These are phyloP conservation scores for Spiromastix sp. DNA, from an alignment of 2,329 filamentous ascomycete species.

Conservation along the genomic window DNA sequence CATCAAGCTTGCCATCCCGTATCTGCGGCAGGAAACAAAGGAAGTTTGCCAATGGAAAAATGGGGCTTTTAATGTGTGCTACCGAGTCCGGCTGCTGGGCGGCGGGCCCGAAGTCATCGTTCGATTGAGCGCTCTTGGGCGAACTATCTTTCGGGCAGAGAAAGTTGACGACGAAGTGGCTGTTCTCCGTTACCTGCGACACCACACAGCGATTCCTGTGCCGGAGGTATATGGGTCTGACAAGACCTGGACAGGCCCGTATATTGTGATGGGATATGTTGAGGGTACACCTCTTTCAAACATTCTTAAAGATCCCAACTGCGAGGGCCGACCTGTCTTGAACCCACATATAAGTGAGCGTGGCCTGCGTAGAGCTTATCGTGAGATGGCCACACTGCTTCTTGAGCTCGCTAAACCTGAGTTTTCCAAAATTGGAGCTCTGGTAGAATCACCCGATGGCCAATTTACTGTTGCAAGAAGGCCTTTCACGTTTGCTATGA, in stretches of 20 bases:
- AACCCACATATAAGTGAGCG: slow-evolving; percentile 10
- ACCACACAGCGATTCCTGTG: slow-evolving; percentile 18
- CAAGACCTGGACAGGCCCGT: slow-evolving; percentile 18
- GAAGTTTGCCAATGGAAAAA: slow-evolving; percentile 15
- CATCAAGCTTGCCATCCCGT: slow-evolving; percentile 14
- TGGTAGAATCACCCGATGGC: slow-evolving; percentile 5
- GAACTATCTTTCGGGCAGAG: slow-evolving; percentile 17
- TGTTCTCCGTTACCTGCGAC: slow-evolving; percentile 17
- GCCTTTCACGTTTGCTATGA: slow-evolving; percentile 10
- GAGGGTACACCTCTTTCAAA: slow-evolving; percentile 15
- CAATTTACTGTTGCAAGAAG: slow-evolving; percentile 7
- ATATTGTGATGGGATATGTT: slow-evolving; percentile 19
- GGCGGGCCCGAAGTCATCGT: slow-evolving; percentile 17
- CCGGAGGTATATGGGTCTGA: slow-evolving; percentile 15
- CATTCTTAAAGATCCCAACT: slow-evolving; percentile 15
- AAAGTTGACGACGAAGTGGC: slow-evolving; percentile 21
- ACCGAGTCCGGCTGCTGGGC: slow-evolving; percentile 15
- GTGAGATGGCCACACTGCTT: slow-evolving; percentile 11
- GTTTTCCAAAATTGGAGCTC: slow-evolving; percentile 12
- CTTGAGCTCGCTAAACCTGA: slow-evolving; percentile 11
- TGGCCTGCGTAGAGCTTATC: slow-evolving; percentile 10
- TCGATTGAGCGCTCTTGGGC: slow-evolving; percentile 20
- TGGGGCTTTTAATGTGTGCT: slow-evolving; percentile 24
- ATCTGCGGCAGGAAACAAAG: slow-evolving; percentile 13
- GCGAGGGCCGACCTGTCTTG: slow-evolving; percentile 8